Evolutionary conservation across 805 yeast genomes (phyloP), one percentile per base, ranked within the genome.

Genomic region (Ogataea ramenticola): DNA sequence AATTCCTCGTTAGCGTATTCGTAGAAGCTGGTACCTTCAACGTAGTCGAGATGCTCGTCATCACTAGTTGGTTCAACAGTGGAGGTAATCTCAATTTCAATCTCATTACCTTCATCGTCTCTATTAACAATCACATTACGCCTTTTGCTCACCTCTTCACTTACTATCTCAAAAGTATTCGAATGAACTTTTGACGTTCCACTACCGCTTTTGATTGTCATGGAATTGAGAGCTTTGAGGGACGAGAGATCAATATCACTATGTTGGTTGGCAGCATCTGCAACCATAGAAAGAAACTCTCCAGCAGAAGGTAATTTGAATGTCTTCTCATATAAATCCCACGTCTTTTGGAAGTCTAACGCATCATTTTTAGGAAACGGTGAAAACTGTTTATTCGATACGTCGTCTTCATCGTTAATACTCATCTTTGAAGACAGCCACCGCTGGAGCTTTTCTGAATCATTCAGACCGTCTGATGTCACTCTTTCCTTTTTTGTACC

Each of bases 251-350:
- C n/a, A n/a, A n/a, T n/a, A n/a, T n/a, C n/a, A n/a, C n/a, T 29
- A 14, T 8, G 27, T 10, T 24, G 27, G 10, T 24, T 24, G 27
- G n/a, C n/a, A 10, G 32, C n/a, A 29, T 29, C 32, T 8, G 12
- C n/a, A 8, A 29, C 12, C 19, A 33, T 10, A 21, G 32, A 26
- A 29, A 44, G 14, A 41, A 22, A 26, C 24, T 19, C 32, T 41
- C 26, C 24, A 19, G 37, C 24, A 8, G 14, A 4, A 4, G 37
- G 37, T 4, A 34, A 7, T 19, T 49, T 15, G 48, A 47, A 24
- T 51, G 47, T 50, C 30, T 49, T 43, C 33, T 51, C 56, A 33
- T 54, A 54, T 3, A 48, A 19, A 12, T 50, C 49, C 20, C 53
- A 27, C 36, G 46, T 53, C 24, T 46, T 44, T 20, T 52, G 15